Conservation (phyloP, 176 grass and related monocot genomes). For the Pharus latifolius region DNA sequence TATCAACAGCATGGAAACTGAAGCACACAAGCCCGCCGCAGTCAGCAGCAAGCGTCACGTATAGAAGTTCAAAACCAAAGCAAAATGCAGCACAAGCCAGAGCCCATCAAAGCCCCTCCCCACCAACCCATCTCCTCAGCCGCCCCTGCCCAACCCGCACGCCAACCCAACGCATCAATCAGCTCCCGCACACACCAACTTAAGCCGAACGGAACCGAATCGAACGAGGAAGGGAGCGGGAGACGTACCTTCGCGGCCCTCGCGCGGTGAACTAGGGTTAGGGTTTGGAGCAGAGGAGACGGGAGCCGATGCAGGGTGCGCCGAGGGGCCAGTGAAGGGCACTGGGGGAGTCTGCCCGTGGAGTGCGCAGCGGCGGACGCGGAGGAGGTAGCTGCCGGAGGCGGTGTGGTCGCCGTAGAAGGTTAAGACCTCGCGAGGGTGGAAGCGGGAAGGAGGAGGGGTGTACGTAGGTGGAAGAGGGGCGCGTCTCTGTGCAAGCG, state of each 20-base stretch:
- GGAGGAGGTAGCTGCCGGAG: background rate
- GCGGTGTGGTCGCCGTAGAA: slow-evolving; percentile 2
- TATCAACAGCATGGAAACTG: too few relatives aligned
- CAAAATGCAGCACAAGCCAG: too few relatives aligned
- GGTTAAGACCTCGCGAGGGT: too few relatives aligned
- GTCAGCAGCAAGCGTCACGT: too few relatives aligned
- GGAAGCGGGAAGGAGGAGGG: slow-evolving; percentile 24
- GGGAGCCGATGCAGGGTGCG: background rate
- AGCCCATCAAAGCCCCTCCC: too few relatives aligned
- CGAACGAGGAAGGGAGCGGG: background rate
- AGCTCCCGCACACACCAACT: background rate
- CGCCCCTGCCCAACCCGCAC: background rate
- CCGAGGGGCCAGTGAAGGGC: background rate
- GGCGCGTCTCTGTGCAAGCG: background rate
- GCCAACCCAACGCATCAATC: background rate
- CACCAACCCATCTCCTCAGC: too few relatives aligned
- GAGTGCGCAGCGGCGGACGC: background rate
- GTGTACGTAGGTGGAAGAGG: too few relatives aligned
- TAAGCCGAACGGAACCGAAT: background rate
- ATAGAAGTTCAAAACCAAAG: too few relatives aligned
- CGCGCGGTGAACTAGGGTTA: slow-evolving; percentile 40
- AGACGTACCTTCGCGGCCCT: slow-evolving; percentile 1
- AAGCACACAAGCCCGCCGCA: too few relatives aligned
- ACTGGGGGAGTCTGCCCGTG: background rate
- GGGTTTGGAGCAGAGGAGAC: slow-evolving; percentile 25